Base-by-base conservation (phyloP, 2,329 filamentous ascomycete genomes). In the Emericellopsis cladophorae region DNA sequence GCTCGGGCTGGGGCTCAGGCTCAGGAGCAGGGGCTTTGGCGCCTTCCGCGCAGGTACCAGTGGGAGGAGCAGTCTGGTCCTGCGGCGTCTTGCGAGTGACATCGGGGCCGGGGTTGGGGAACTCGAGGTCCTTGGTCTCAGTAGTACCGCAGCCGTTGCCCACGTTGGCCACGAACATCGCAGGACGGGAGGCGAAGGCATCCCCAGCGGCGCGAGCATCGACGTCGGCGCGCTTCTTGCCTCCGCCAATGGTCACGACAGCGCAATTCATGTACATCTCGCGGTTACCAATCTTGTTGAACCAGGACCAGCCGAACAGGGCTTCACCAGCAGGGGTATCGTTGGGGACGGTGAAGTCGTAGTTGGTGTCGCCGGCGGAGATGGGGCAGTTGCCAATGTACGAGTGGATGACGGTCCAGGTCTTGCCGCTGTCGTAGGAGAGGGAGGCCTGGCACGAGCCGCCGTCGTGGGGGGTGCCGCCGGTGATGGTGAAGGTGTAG, bases 191-290 rank as follows among this genome's bases (percentile, higher is more conserved):
- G 43, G 64, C 61, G 55, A 84, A 76, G 37, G 65, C 40, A 6
- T 24, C 41, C 4, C 47, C 32, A 23, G 48, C 46, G 12, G 42
- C 45, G 26, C 46, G 48, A 40, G 24, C 37, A 4, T 29, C 37
- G 29, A 36, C 23, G 31, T 41, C 31, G 18, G 21, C 40, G 26
- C 61, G 59, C 50, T 48, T 16, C 21, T 48, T 51, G 41, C 54
- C 53, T 38, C 59, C 57, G 41, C 56, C 60, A 54, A 88, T 78
- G 46, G 72, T 76, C 50, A 89, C 72, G 40, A 74, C 68, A 7
- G 84, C 84, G 54, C 85, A 92, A 62, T 87, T 86, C 81, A 87
- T 87, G 71, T 92, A 92, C 74, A 84, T 84, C 58, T 90, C 84
- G 37, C 84, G 73, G 62, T 88, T 88, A 22, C 84, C 84, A 33